Percentiles rank a stretch among this genome's conserved stretches.
These are phyloP conservation scores for Tylopilus felleus DNA, from an alignment of 768 basidiomycete species.

Conservation along the genomic window DNA sequence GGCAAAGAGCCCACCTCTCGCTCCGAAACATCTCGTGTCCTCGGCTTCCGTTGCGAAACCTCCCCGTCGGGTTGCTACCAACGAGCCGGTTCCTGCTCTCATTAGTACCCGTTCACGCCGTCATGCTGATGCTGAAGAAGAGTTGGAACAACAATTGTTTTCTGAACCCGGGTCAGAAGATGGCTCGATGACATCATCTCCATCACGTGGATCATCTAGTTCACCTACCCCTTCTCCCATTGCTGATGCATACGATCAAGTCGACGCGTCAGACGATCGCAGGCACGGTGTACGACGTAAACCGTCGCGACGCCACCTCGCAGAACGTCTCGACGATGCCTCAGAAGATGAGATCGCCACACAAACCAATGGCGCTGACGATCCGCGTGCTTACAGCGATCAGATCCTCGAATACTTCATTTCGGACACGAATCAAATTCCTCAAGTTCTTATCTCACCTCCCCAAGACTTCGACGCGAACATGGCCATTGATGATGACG, in stretches of 20 bases:
- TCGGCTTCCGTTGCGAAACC: slow-evolving; percentile 43
- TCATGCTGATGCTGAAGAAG: slow-evolving; percentile 48
- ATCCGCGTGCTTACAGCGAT: slow-evolving; percentile 81
- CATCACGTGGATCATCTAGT: slow-evolving; percentile 79
- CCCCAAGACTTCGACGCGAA: slow-evolving; percentile 93
- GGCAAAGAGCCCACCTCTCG: slow-evolving; percentile 87
- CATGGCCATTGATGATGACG: slow-evolving; percentile 96
- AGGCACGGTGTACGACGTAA: slow-evolving; percentile 43
- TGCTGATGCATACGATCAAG: slow-evolving; percentile 39
- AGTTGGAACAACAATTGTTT: slow-evolving; percentile 58
- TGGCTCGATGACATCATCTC: slow-evolving; percentile 86
- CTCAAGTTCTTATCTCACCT: slow-evolving; percentile 80
- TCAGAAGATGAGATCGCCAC: slow-evolving; percentile 41
- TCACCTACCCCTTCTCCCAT: slow-evolving; percentile 95
- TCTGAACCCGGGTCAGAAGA: slow-evolving; percentile 81
- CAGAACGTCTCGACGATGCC: slow-evolving; percentile 44
- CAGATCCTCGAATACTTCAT: slow-evolving; percentile 98
- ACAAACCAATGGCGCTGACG: slow-evolving; percentile 45
- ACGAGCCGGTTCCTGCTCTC: slow-evolving; percentile 15
- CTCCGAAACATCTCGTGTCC: slow-evolving; percentile 92
- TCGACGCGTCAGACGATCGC: slow-evolving; percentile 19
- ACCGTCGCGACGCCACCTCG: slow-evolving; percentile 44
- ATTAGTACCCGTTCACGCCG: slow-evolving; percentile 60
- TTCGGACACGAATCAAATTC: slow-evolving; percentile 91
- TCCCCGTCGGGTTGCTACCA: slow-evolving; percentile 24